Base-by-base conservation (phyloP, 2,329 filamentous ascomycete species). In the Penicillium palitans region DNA sequence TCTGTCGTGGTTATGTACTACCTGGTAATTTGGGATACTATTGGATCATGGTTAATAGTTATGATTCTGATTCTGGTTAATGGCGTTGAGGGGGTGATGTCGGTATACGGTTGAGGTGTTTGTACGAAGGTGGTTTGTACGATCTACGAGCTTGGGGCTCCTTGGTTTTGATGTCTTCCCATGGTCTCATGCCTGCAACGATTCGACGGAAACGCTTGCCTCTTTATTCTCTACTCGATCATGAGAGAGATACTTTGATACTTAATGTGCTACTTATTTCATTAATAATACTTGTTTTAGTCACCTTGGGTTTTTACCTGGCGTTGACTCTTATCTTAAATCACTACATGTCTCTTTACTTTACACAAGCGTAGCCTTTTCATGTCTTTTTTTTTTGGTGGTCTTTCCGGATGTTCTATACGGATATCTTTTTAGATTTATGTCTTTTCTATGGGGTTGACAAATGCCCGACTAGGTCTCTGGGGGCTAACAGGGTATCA, bases 271-370 rank as follows among this genome's bases (percentile, higher is more conserved):
- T 54, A 47, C 44, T 47, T 47, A 57, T 57, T 52, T 46, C 21
- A 52, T 52, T 52, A 53, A 53, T 55, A 54, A 53, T 57, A 37
- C 31, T 53, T 37, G 49, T 40, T 57, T 52, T 40, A 6, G 35
- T 54, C 52, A 4, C 19, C 17, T 33, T 25, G 9, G 13, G 19
- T 7, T 41, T 55, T 3, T 39, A 35, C 8, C n/a, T 41, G 24
- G 24, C 41, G 13, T 53, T 37, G 31, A 46, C 29, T 25, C 1
- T 37, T 27, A 15, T 27, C n/a, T 17, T 27, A 13, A 8, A 24
- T 15, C 5, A 8, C 7, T 33, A 17, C n/a, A 37, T n/a, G 7
- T n/a, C 7, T n/a, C 7, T 33, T 15, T 31, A 31, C 10, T 12
- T 31, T 31, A 31, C 29, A 12, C 29, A 12, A 31, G 29, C 12